Conservation (phyloP, 2,329 filamentous ascomycete species). For the Lachnellula subtilissima region DNA sequence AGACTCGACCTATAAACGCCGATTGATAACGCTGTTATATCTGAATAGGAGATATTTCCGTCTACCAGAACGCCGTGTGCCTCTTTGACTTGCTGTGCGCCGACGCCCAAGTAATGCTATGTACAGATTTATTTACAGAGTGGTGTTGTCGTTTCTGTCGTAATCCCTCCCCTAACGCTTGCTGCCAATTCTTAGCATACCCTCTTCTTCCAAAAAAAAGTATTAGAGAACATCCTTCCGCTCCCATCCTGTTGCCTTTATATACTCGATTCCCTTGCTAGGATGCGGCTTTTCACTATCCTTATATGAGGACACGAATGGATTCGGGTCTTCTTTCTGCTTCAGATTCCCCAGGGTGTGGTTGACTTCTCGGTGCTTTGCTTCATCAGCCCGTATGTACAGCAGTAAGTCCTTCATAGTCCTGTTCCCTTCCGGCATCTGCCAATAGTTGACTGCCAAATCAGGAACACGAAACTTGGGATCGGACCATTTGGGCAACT, state of each 20-base stretch:
- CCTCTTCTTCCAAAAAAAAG: constrained; percentile 34
- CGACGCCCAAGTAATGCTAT: neutral
- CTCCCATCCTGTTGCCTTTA: constrained; percentile 73
- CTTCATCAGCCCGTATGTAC: constrained; percentile 87
- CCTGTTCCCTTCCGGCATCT: constrained; percentile 78
- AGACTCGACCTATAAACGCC: neutral
- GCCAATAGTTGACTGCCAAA: constrained; percentile 88
- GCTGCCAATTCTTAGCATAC: constrained; percentile 23
- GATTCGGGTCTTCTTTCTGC: constrained; percentile 83
- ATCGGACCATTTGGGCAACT: constrained; percentile 74
- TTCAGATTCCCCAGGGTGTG: constrained; percentile 90
- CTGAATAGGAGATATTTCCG: neutral
- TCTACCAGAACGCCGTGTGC: neutral
- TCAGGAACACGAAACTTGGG: constrained; percentile 70
- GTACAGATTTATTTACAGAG: neutral
- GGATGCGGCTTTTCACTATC: constrained; percentile 62
- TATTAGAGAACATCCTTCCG: constrained; percentile 65
- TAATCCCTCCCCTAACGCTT: neutral
- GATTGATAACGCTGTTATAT: neutral
- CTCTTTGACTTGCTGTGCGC: neutral
- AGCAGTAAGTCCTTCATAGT: constrained; percentile 83
- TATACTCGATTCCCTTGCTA: constrained; percentile 57
- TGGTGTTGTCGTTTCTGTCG: neutral
- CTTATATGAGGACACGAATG: constrained; percentile 81
- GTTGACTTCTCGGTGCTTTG: constrained; percentile 87